These are phyloP conservation scores for Phellinidium pouzarii DNA, from an alignment of 1,284 basidiomycete species.

Conservation along the genomic window DNA sequence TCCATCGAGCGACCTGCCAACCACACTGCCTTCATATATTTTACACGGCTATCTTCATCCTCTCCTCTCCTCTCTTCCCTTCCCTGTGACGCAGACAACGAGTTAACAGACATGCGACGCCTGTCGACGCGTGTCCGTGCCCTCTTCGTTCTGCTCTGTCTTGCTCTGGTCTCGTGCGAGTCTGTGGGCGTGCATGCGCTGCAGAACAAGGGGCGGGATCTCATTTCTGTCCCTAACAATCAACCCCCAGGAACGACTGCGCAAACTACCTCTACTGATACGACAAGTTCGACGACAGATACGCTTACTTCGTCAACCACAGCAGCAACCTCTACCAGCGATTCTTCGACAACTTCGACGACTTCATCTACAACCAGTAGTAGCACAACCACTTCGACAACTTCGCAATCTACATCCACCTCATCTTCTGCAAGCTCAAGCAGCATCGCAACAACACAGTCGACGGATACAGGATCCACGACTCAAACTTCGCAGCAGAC, in stretches of 20 bases:
- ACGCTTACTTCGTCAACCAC: conserved; percentile 18
- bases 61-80: conserved; percentile 1
- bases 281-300: conserved; percentile 4
- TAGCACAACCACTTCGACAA: conserved; percentile 16
- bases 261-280: too few species aligned
- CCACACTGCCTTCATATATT: background rate
- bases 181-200: background rate
- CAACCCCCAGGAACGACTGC: too few species aligned
- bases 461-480: conserved; percentile 8
- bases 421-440: too few species aligned
- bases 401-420: conserved; percentile 10
- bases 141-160: conserved; percentile 13
- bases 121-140: conserved; percentile 12
- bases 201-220: background rate
- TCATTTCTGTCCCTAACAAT: too few species aligned
- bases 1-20: too few species aligned
- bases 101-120: conserved; percentile 8
- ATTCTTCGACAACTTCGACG: conserved; percentile 19
- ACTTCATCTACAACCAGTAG: conserved; percentile 12
- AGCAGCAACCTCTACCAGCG: conserved; percentile 19
- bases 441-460: too few species aligned
- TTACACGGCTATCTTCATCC: conserved; percentile 1
- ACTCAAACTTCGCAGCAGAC: background rate
- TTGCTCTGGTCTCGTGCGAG: conserved; percentile 5
- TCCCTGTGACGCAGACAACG: background rate